Conservation (phyloP, 495 filamentous ascomycete genomes). For the Penicillium atrosanguineum region DNA sequence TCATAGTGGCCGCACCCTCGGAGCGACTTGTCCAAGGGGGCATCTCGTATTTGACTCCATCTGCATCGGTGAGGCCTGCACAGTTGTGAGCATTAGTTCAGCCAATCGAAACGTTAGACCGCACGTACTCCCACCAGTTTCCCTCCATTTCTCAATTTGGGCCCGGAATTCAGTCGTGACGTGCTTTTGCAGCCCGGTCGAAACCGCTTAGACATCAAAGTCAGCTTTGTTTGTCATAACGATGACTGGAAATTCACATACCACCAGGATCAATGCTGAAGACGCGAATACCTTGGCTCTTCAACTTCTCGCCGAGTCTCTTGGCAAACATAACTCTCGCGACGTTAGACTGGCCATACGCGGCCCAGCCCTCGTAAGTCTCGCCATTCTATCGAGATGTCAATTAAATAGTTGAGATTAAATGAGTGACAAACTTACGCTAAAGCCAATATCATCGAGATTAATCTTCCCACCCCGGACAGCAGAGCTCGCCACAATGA, state of each 20-base stretch:
- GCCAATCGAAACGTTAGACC: background rate
- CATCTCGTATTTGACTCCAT: slow-evolving; percentile 11
- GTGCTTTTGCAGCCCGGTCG: slow-evolving; percentile 16
- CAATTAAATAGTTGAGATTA: background rate
- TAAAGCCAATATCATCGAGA: slow-evolving; percentile 18
- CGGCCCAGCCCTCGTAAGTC: slow-evolving; percentile 13
- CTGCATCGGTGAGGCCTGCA: slow-evolving; percentile 12
- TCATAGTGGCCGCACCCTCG: slow-evolving; percentile 20
- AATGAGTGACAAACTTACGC: slow-evolving; percentile 5
- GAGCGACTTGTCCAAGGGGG: slow-evolving; percentile 15
- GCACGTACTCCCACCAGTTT: slow-evolving; percentile 1
- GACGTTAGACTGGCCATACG: slow-evolving; percentile 19
- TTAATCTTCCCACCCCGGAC: slow-evolving; percentile 10
- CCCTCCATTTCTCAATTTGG: slow-evolving; percentile 9
- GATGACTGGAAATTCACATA: background rate
- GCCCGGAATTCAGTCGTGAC: slow-evolving; percentile 2
- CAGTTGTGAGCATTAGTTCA: background rate
- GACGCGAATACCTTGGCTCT: slow-evolving; percentile 13
- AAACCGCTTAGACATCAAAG: slow-evolving; percentile 8
- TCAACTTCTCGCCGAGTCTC: slow-evolving; percentile 15
- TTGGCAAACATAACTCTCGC: slow-evolving; percentile 25
- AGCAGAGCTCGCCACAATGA: slow-evolving; percentile 18
- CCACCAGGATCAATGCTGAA: slow-evolving; percentile 24
- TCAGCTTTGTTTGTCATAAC: background rate
- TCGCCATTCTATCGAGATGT: slow-evolving; percentile 9